These are phyloP conservation scores for Collybia sp. DNA, from an alignment of 768 basidiomycete species.

Conservation along the genomic window DNA sequence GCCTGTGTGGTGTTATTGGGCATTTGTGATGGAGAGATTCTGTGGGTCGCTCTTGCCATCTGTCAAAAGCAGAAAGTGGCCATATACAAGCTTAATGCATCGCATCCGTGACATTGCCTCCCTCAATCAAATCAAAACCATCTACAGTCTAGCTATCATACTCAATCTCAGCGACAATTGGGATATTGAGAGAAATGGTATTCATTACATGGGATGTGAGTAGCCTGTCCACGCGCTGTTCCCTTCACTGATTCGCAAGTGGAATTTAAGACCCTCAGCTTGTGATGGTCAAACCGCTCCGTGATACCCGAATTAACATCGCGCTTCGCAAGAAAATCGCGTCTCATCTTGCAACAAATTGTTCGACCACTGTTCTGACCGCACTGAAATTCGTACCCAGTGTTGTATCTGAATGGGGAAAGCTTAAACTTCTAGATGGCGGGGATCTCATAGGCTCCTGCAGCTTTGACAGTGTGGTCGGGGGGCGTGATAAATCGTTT, in stretches of 20 bases:
- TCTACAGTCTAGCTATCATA: constrained; percentile 6
- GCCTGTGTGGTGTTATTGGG: constrained; percentile 34
- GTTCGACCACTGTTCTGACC: no score
- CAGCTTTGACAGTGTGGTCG: no score
- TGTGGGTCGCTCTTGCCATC: constrained; percentile 22
- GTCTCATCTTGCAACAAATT: no score
- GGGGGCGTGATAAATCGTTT: no score
- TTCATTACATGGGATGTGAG: no score
- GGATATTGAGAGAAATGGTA: no score
- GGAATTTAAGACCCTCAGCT: not conserved
- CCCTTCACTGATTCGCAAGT: not conserved
- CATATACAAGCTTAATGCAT: constrained; percentile 9
- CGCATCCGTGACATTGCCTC: constrained; percentile 11
- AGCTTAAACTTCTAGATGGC: no score
- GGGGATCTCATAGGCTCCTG: no score
- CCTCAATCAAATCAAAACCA: constrained; percentile 11
- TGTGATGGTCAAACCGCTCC: not conserved
- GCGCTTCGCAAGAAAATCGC: no score
- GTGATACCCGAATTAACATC: not conserved
- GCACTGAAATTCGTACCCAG: no score
- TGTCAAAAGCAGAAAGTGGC: constrained; percentile 20
- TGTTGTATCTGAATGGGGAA: no score
- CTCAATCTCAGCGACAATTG: not conserved
- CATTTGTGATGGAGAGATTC: constrained; percentile 32
- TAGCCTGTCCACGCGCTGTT: constrained; percentile 8